Percentiles rank a stretch among this genome's conserved stretches.
These are phyloP conservation scores for Glycyrrhiza uralensis DNA, from an alignment of 306 rosid genomes.

Conservation along the genomic window DNA sequence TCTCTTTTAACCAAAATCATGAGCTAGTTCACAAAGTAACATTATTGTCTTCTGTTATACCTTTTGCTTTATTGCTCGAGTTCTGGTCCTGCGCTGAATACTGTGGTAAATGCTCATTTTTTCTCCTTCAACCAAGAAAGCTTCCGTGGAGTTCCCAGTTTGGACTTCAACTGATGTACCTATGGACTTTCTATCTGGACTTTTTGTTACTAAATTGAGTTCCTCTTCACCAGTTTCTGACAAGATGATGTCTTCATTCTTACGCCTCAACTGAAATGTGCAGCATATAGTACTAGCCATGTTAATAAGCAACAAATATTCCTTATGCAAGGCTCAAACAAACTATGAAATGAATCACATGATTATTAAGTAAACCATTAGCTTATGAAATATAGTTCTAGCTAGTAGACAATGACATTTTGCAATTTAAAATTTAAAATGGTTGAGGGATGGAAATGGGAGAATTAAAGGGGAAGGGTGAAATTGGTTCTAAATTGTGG, in stretches of 20 bases:
- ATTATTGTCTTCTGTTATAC: conserved; percentile 31
- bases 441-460: too few species aligned
- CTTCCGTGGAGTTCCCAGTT: conserved; percentile 60
- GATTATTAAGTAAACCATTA: background rate
- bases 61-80: conserved; percentile 57
- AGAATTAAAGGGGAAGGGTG: too few species aligned
- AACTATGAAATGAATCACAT: conserved; percentile 1
- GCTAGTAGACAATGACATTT: background rate
- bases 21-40: background rate
- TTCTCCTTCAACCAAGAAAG: conserved; percentile 57
- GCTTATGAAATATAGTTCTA: background rate
- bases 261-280: conserved; percentile 58
- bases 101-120: conserved; percentile 32
- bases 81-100: conserved; percentile 46
- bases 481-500: too few species aligned
- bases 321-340: conserved; percentile 4
- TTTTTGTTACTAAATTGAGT: conserved; percentile 31
- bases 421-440: background rate
- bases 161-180: conserved; percentile 74
- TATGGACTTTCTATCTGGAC: conserved; percentile 52
- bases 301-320: conserved; percentile 9
- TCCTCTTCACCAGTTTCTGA: conserved; percentile 26
- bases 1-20: background rate
- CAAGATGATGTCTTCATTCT: conserved; percentile 28
- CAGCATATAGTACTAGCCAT: conserved; percentile 5